phyloP scores from a whole-genome alignment of 1,139 yeast genomes.

The Diutina neorugosa region DNA sequence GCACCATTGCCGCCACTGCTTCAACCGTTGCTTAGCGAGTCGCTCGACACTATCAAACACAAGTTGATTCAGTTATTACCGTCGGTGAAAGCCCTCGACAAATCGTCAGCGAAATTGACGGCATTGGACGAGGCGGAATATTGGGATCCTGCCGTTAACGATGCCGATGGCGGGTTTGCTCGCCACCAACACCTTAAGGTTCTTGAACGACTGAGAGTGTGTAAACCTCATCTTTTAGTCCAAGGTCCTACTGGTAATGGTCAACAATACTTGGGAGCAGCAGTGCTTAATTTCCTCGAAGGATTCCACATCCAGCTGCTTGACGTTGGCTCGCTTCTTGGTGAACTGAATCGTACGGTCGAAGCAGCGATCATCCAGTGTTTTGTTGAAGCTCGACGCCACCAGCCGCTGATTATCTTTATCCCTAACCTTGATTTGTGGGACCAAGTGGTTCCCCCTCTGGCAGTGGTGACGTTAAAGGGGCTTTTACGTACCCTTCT shows the following conservation, averaged over 20 bases:
- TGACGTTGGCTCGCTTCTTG: slow-evolving; percentile 67
- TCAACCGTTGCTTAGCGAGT: slow-evolving; percentile 43
- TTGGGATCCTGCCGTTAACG: slow-evolving; percentile 44
- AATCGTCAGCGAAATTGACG: slow-evolving; percentile 32
- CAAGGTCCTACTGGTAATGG: slow-evolving; percentile 78
- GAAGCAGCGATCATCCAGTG: slow-evolving; percentile 80
- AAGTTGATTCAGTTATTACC: slow-evolving; percentile 57
- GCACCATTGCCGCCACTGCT: slow-evolving; percentile 71
- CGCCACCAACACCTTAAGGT: slow-evolving; percentile 51
- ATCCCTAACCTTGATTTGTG: slow-evolving; percentile 80
- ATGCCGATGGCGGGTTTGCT: slow-evolving; percentile 55
- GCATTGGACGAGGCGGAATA: slow-evolving; percentile 62
- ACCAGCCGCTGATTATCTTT: slow-evolving; percentile 77
- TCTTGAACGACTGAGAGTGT: slow-evolving; percentile 55
- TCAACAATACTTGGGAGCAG: slow-evolving; percentile 76
- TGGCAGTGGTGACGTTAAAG: slow-evolving; percentile 61
- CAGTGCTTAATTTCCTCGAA: slow-evolving; percentile 71
- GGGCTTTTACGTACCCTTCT: slow-evolving; percentile 58
- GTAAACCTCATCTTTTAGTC: slow-evolving; percentile 70
- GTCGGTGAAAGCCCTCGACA: slow-evolving; percentile 18
- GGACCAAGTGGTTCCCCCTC: slow-evolving; percentile 52
- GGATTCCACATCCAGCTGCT: slow-evolving; percentile 83
- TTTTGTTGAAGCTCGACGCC: slow-evolving; percentile 80
- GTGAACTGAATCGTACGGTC: slow-evolving; percentile 73
- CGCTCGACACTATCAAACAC: slow-evolving; percentile 33